phyloP scores from a whole-genome alignment of 768 basidiomycete species.

The Trametes sanguinea region DNA sequence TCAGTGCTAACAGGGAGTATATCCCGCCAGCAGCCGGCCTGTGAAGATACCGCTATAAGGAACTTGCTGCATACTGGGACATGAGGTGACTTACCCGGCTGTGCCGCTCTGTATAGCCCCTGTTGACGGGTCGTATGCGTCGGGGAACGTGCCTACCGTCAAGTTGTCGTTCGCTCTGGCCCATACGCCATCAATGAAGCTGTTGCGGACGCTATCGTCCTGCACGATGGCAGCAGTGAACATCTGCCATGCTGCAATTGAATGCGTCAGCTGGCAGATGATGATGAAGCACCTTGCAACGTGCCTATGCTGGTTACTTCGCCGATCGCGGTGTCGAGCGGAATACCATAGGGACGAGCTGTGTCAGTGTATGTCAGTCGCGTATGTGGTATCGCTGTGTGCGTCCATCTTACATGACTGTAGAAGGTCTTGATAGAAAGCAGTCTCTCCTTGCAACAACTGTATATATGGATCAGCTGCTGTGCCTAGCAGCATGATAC shows the following conservation, averaged over 20 bases:
- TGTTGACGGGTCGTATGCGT: background rate
- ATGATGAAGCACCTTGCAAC: background rate
- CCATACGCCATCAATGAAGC: constrained; percentile 8
- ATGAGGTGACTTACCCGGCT: constrained; percentile 5
- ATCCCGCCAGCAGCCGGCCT: constrained; percentile 19
- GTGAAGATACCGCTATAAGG: background rate
- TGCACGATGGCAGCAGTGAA: constrained; percentile 19
- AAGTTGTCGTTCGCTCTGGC: constrained; percentile 7
- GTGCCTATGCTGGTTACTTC: constrained; percentile 1
- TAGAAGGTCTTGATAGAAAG: constrained; percentile 5
- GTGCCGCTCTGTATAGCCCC: background rate
- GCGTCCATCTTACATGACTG: background rate
- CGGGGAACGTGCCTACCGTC: constrained; percentile 10
- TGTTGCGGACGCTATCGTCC: constrained; percentile 13
- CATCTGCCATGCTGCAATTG: constrained; percentile 14
- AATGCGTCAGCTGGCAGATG: background rate
- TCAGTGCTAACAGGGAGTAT: constrained; percentile 19
- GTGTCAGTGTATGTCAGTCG: background rate
- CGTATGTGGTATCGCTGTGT: too few relatives aligned
- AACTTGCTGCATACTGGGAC: too few relatives aligned
- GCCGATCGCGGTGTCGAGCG: constrained; percentile 7
- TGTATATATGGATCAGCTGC: background rate
- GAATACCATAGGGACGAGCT: constrained; percentile 2
- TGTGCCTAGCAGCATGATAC: background rate
- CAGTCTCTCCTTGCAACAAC: constrained; percentile 6